Conservation (phyloP, 1,139 yeast species). For the Arxiozyma telluris region DNA sequence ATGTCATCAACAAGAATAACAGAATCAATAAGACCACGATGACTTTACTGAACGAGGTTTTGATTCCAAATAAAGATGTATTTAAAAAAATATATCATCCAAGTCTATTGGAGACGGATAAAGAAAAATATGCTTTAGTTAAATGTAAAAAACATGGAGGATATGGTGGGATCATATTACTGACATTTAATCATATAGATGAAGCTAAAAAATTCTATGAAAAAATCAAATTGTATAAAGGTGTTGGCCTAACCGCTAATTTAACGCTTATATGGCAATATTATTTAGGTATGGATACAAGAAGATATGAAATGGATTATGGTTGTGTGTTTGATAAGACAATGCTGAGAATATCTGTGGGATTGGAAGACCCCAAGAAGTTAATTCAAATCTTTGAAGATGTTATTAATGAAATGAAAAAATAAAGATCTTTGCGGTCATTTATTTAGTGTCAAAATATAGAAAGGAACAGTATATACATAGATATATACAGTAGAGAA, state of each 20-base stretch:
- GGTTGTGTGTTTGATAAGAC: slow-evolving; percentile 49
- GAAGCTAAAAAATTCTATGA: slow-evolving; percentile 73
- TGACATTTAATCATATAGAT: slow-evolving; percentile 57
- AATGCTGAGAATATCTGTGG: slow-evolving; percentile 77
- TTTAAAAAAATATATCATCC: slow-evolving; percentile 71
- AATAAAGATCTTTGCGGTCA: slow-evolving; percentile 1
- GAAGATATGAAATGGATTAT: neutral
- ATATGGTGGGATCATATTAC: slow-evolving; percentile 82
- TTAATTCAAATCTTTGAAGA: slow-evolving; percentile 41
- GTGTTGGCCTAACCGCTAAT: slow-evolving; percentile 91
- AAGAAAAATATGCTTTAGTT: slow-evolving; percentile 60
- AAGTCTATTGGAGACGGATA: slow-evolving; percentile 39
- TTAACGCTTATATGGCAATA: slow-evolving; percentile 91
- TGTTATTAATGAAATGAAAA: slow-evolving; percentile 37
- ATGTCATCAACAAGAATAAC: slow-evolving; percentile 60
- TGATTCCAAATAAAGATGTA: slow-evolving; percentile 30
- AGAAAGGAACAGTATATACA: too few species aligned
- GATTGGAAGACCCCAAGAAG: slow-evolving; percentile 55
- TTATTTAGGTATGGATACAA: slow-evolving; percentile 48
- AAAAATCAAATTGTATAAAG: slow-evolving; percentile 67
- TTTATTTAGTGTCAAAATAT: too few species aligned
- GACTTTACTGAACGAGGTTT: slow-evolving; percentile 40
- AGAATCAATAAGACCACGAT: slow-evolving; percentile 62
- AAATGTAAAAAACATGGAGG: slow-evolving; percentile 64
- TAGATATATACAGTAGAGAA: too few species aligned